These are phyloP conservation scores for Ophiostoma ulmi DNA, from an alignment of 2,329 filamentous ascomycete genomes.

Conservation along the genomic window DNA sequence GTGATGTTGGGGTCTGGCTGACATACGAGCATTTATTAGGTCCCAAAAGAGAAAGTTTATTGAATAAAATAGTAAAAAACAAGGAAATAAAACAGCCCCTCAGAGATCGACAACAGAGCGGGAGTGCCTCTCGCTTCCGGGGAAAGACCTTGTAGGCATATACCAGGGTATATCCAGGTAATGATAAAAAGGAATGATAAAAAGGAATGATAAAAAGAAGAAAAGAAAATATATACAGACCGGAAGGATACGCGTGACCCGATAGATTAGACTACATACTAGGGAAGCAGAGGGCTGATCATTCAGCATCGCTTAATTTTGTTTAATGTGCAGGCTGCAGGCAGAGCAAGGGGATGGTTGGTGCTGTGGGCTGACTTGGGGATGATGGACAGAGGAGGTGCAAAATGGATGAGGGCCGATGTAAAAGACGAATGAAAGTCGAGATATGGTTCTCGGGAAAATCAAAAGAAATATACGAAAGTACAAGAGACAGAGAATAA, in stretches of 20 bases:
- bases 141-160: background rate
- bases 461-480: background rate
- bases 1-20: background rate
- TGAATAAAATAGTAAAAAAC: no score
- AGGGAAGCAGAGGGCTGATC: background rate
- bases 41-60: no score
- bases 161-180: background rate
- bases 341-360: background rate
- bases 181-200: background rate
- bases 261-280: background rate
- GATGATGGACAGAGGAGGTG: background rate
- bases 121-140: slow-evolving; percentile 8
- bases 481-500: background rate
- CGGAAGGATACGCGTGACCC: background rate
- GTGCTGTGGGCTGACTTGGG: background rate
- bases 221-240: background rate
- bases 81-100: no score
- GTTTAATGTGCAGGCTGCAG: background rate
- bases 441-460: background rate
- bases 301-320: background rate
- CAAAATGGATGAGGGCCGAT: background rate
- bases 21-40: background rate
- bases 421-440: background rate
- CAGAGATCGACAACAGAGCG: background rate
- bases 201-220: background rate